Evolutionary conservation across 2,329 filamentous ascomycete species (phyloP).

Genomic region (Alternaria ethzedia): DNA sequence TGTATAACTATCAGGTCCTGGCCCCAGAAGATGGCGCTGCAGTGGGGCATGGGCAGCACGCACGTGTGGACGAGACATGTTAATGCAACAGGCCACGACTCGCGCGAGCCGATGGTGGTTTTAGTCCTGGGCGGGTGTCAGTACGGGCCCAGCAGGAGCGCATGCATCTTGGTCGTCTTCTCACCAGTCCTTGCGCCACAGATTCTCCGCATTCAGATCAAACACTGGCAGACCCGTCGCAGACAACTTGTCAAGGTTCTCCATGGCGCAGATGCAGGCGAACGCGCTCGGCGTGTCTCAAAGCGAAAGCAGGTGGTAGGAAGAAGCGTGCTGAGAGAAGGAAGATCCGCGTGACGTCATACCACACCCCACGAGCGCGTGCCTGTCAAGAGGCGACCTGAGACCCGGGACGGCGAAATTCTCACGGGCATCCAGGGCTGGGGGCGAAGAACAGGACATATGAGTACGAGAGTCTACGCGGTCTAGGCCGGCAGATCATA

Average conservation of each 20-base stretch:
- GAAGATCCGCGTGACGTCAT: constrained; percentile 15
- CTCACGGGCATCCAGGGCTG: neutral
- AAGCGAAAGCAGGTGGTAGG: constrained; percentile 5
- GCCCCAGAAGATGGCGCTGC: constrained; percentile 53
- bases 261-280: constrained; percentile 10
- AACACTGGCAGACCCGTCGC: constrained; percentile 38
- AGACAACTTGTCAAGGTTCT: constrained; percentile 41
- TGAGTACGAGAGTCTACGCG: constrained; percentile 2
- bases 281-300: constrained; percentile 2
- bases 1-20: constrained; percentile 47
- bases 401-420: neutral
- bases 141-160: neutral
- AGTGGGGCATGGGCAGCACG: constrained; percentile 50
- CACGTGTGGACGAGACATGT: constrained; percentile 43
- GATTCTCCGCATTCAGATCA: constrained; percentile 39
- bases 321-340: constrained; percentile 8
- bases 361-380: constrained; percentile 7
- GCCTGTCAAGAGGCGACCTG: constrained; percentile 1
- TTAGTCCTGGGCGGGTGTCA: constrained; percentile 29
- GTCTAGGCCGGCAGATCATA: constrained; percentile 14
- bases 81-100: constrained; percentile 45
- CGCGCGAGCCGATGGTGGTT: constrained; percentile 40
- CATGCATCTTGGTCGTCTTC: neutral
- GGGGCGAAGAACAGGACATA: neutral
- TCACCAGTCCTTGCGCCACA: constrained; percentile 39